Conservation (phyloP, 176 grass and related monocot genomes). For the Cymbopogon citratus region DNA sequence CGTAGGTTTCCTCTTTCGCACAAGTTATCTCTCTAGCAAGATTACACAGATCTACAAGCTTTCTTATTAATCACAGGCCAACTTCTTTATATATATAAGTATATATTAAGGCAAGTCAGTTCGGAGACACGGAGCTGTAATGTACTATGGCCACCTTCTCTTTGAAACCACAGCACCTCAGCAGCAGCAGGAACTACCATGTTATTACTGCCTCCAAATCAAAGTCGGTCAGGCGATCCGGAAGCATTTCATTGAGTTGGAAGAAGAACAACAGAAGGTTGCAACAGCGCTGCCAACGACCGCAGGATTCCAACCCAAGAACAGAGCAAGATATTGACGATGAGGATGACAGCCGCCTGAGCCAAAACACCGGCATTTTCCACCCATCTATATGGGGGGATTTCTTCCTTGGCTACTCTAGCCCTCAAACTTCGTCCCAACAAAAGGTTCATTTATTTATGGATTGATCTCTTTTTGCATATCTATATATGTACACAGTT, state of each 20-base stretch:
- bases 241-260: not conserved
- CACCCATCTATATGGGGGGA: conserved; percentile 17
- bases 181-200: not conserved
- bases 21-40: not conserved
- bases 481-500: too few relatives aligned
- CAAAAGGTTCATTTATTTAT: not conserved
- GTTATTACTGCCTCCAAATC: not conserved
- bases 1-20: not conserved
- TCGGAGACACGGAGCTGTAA: too few relatives aligned
- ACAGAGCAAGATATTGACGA: not conserved
- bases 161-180: not conserved
- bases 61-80: too few relatives aligned
- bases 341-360: not conserved
- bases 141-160: not conserved
- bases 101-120: too few relatives aligned
- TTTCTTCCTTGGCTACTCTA: conserved; percentile 21
- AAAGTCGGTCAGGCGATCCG: not conserved
- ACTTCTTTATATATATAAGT: too few relatives aligned
- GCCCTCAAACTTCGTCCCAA: not conserved
- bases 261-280: not conserved
- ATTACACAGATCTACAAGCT: too few relatives aligned
- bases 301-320: not conserved
- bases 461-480: not conserved
- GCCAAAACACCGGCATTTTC: not conserved
- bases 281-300: not conserved